Percentiles rank a stretch among this genome's conserved stretches.
Evolutionary conservation across 768 basidiomycete genomes (phyloP).

Genomic region (Dioszegia hungarica): DNA sequence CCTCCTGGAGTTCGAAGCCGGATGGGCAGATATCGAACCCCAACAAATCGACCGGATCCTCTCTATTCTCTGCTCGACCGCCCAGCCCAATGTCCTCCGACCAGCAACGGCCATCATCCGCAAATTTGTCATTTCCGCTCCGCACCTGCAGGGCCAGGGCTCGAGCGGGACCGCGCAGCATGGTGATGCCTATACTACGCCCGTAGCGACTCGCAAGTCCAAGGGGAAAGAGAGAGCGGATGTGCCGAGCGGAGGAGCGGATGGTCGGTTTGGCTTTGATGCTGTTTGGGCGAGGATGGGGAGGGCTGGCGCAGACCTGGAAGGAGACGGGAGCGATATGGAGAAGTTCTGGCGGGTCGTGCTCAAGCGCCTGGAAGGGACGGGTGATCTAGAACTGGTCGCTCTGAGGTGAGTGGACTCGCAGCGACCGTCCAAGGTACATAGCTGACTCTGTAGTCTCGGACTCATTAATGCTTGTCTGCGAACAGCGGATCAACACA

Average conservation of each 20-base stretch:
- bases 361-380: slow-evolving; percentile 29
- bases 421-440: no score
- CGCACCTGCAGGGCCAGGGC: slow-evolving; percentile 5
- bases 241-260: not conserved
- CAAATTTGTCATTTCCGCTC: slow-evolving; percentile 35
- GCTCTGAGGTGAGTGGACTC: slow-evolving; percentile 29
- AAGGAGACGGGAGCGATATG: slow-evolving; percentile 8
- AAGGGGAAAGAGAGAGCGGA: slow-evolving; percentile 22
- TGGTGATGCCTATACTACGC: slow-evolving; percentile 16
- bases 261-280: slow-evolving; percentile 30
- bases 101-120: slow-evolving; percentile 41
- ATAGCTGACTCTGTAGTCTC: slow-evolving; percentile 15
- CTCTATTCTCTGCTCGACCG: slow-evolving; percentile 16
- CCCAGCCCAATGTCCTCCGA: slow-evolving; percentile 36
- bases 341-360: slow-evolving; percentile 26
- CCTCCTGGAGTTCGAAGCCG: slow-evolving; percentile 36
- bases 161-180: not conserved
- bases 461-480: slow-evolving; percentile 33
- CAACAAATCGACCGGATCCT: slow-evolving; percentile 27
- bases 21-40: slow-evolving; percentile 29
- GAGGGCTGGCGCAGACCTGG: not conserved
- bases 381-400: slow-evolving; percentile 38
- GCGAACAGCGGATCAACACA: slow-evolving; percentile 23
- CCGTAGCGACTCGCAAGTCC: slow-evolving; percentile 1
- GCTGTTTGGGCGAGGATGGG: slow-evolving; percentile 21